A percentile compares a stretch with the other conserved stretches of the same genome.
Conservation (phyloP, 352 stramenopile genomes). For the Pythium brassicae region DNA sequence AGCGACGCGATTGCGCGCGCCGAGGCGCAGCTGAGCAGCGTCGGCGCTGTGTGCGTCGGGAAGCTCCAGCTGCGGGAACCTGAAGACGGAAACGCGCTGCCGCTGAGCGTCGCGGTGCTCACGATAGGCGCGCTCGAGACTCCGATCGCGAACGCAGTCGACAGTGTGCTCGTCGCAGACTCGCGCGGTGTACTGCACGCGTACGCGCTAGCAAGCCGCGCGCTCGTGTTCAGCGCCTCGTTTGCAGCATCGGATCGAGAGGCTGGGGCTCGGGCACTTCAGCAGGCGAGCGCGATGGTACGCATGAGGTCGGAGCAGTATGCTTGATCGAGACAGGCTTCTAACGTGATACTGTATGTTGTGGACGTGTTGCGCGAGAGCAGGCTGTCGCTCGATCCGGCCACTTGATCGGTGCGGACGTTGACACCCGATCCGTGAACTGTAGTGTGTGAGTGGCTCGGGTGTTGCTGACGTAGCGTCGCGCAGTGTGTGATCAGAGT, state of each 20-base stretch:
- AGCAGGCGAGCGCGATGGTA: constrained; percentile 18
- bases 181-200: constrained; percentile 19
- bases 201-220: constrained; percentile 22
- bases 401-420: constrained; percentile 14
- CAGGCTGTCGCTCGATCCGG: constrained; percentile 15
- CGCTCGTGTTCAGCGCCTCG: constrained; percentile 18
- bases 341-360: background rate
- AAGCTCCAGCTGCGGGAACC: constrained; percentile 22
- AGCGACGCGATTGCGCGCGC: constrained; percentile 22
- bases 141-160: constrained; percentile 19
- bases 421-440: background rate
- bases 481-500: constrained; percentile 31
- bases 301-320: too few relatives aligned
- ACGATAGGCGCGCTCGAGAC: constrained; percentile 21
- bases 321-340: background rate
- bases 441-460: background rate
- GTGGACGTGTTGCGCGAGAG: too few relatives aligned
- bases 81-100: constrained; percentile 10
- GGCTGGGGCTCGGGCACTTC: constrained; percentile 11
- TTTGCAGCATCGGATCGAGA: constrained; percentile 1
- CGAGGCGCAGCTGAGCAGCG: constrained; percentile 38
- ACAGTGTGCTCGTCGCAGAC: constrained; percentile 35
- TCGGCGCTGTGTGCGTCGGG: constrained; percentile 44
- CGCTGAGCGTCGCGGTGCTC: constrained; percentile 22
- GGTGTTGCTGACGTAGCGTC: background rate